Conservation (phyloP, 306 rosid genomes). For the peach (Prunus persica) region Prunus_persica_NCBIv2 NC_034011.1:20440501-20441000, state of each 20-base stretch:
- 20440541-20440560: constrained; percentile 40
- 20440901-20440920: neutral
- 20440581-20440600: constrained; percentile 29
- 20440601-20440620: constrained; percentile 47
- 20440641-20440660: neutral
- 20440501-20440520: constrained; percentile 37
- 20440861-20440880: neutral
- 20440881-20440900: neutral
- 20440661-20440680: neutral
- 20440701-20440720: constrained; percentile 1
- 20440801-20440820: constrained; percentile 50
- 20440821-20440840: constrained; percentile 44
- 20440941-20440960: neutral
- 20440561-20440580: constrained; percentile 32
- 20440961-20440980: neutral
- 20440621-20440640: neutral
- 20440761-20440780: constrained; percentile 35
- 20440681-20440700: neutral
- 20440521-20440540: constrained; percentile 44
- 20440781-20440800: constrained; percentile 40
- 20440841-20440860: constrained; percentile 5
- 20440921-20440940: neutral
- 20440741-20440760: constrained; percentile 36
- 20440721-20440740: constrained; percentile 42
- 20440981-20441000: too few relatives aligned